phyloP scores from a whole-genome alignment of 257 asterid genomes.

The Orobanche coerulescens region DNA sequence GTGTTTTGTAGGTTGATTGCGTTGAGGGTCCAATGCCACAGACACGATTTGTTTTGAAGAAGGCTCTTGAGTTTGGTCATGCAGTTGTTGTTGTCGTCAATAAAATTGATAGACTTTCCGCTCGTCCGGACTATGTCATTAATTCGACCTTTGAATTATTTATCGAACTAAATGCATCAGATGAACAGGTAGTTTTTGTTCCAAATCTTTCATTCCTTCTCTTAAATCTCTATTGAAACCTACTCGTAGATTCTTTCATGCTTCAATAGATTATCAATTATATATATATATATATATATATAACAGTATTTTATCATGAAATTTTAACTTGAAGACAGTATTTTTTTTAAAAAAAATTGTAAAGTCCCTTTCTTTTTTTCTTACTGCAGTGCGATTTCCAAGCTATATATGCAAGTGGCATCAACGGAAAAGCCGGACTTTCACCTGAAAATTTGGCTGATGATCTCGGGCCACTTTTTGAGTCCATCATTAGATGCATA shows the following conservation, averaged over 20 bases:
- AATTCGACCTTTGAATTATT: slow-evolving; percentile 94
- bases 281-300: not conserved
- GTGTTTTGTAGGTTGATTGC: slow-evolving; percentile 75
- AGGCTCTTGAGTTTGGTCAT: slow-evolving; percentile 97
- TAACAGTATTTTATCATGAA: too few relatives aligned
- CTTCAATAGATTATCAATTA: not conserved
- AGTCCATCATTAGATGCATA: slow-evolving; percentile 81
- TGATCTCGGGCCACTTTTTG: slow-evolving; percentile 97
- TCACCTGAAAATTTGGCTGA: slow-evolving; percentile 76
- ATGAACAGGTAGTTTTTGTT: slow-evolving; percentile 70
- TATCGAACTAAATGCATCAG: slow-evolving; percentile 90
- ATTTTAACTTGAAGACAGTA: too few relatives aligned
- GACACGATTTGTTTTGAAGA: slow-evolving; percentile 95
- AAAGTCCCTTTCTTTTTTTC: not conserved
- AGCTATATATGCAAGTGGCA: slow-evolving; percentile 94
- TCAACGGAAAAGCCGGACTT: slow-evolving; percentile 93
- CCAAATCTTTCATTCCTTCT: not conserved
- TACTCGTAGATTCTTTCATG: not conserved
- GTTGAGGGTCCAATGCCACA: slow-evolving; percentile 99
- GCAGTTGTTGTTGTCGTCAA: slow-evolving; percentile 95
- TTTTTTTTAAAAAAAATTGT: too few relatives aligned
- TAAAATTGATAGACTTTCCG: slow-evolving; percentile 92
- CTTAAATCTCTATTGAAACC: slow-evolving; percentile 3
- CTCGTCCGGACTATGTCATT: slow-evolving; percentile 89
- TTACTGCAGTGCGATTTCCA: slow-evolving; percentile 92